Base-by-base conservation (phyloP, 2,329 filamentous ascomycete genomes). In the Xenoacremonium recifei region DNA sequence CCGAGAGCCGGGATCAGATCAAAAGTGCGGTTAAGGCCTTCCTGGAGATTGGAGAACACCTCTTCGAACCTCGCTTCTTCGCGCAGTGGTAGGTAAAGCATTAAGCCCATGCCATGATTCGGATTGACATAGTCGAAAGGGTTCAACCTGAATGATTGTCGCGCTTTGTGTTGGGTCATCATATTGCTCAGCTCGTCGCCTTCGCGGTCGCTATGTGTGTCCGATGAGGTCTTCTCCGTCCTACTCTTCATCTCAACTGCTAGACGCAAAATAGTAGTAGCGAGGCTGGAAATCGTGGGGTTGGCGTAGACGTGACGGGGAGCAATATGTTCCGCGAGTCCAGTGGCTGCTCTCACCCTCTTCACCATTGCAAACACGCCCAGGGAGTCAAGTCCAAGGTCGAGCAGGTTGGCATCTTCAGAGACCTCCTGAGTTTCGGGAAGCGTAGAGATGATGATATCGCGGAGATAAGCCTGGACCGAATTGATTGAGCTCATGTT, bases 171-270 rank as follows among this genome's bases (percentile, higher is more conserved):
- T 33, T 45, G 34, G 4, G 38, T 45, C 17, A 59, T 44, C 25
- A 50, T 37, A 3, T 23, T 40, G 12, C 44, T 48, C 37, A 59
- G 3, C 59, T 73, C 21, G 76, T 85, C 48, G n/a, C n/a, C n/a
- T n/a, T n/a, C n/a, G n/a, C n/a, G n/a, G n/a, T n/a, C n/a, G 39
- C 30, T 12, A 3, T 7, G 10, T 15, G 35, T 25, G 6, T 25
- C 12, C 1, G n/a, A 35, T 2, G 33, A 30, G 3, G 1, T 15
- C 2, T 13, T 13, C 3, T 33, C 17, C 1, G 16, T 23, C 7
- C 10, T 12, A 4, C 11, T 40, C 4, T 42, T 48, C 6, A 32
- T 33, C 37, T 49, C 45, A 6, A 45, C 42, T 15, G 41, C 32
- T 12, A 61, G 31, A 4, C 44, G 40, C 5, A 41, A 44, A 15